These are phyloP conservation scores for Paramecium pentaurelia DNA, from an alignment of 73 alveolate genomes.

Conservation along the genomic window DNA sequence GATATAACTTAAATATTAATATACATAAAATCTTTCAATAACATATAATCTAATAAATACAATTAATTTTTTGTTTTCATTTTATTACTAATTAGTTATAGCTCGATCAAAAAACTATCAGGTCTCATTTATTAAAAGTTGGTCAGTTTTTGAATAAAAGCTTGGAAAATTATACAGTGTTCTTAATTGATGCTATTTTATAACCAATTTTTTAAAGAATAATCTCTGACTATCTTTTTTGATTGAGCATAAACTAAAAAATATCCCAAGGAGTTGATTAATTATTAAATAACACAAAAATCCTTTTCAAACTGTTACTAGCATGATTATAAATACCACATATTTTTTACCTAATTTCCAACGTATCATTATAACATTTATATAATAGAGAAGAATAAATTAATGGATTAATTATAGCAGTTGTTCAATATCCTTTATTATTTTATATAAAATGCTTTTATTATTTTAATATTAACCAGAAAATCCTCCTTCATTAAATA, in stretches of 20 bases:
- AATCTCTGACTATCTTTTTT: too few species aligned
- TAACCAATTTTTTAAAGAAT: too few species aligned
- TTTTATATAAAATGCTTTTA: neutral
- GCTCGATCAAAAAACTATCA: too few species aligned
- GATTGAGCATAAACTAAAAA: neutral
- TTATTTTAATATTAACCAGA: slow-evolving; percentile 40
- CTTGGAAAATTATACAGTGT: too few species aligned
- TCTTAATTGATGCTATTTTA: too few species aligned
- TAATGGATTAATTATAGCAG: slow-evolving; percentile 38
- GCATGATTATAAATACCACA: neutral
- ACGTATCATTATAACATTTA: neutral
- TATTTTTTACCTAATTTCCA: neutral
- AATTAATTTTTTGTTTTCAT: too few species aligned
- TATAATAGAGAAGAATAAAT: slow-evolving; percentile 35
- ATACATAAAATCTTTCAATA: too few species aligned
- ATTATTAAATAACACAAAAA: slow-evolving; percentile 44
- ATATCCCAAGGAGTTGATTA: slow-evolving; percentile 49
- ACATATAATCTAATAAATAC: too few species aligned
- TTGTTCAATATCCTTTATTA: slow-evolving; percentile 29
- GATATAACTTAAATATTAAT: too few species aligned
- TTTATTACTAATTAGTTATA: too few species aligned
- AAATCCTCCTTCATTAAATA: slow-evolving; percentile 44
- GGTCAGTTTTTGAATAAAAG: too few species aligned
- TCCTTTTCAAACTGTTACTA: slow-evolving; percentile 23
- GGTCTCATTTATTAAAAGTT: too few species aligned